Evolutionary conservation across 306 rosid species (phyloP), one percentile per base, ranked within the genome.

Genomic region (Cicer pinnatifidum): DNA sequence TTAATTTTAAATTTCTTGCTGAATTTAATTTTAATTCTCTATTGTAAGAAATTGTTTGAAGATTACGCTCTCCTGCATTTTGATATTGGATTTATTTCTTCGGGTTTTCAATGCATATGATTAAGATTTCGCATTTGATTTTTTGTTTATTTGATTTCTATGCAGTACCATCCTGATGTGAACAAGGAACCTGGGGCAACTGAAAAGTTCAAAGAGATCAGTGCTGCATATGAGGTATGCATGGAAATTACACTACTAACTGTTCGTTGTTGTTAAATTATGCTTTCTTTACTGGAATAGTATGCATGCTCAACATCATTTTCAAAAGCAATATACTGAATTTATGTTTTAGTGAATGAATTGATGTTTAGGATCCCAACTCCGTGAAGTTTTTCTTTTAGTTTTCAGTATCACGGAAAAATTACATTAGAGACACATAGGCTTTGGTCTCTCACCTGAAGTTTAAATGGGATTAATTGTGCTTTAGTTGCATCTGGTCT

Each of bases 121-220:
- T 44, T 67, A 4, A 48, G 0, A 20, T 47, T 23, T 59, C 69
- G 64, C 12, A 75, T 28, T 28, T 88, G 67, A 85, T 78, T 35
- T 82, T 23, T 35, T 65, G 19, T 51, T 11, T 8, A 60, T 10
- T 65, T 47, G 38, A 80, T 11, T 66, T 67, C 20, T 71, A 72
- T 84, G 28, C 82, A 94, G 98, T 94, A 84, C 83, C 98, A 94
- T 77, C 98, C 98, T 75, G 98, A 94, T 78, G 97, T 91, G 68
- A 94, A 94, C 83, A 94, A 94, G 87, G 92, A 94, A 74, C 95
- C 98, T 8, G 97, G 92, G 12, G 98, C 97, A 44, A 88, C 97
- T 12, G 98, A 94, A 9, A 94, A 89, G 81, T 94, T 91, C 56
- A 94, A 94, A 87, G 97, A 94, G 85, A 91, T 94, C 45, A 94